Conservation (phyloP, 495 filamentous ascomycete genomes). For the Penicillium bialowiezense region DNA sequence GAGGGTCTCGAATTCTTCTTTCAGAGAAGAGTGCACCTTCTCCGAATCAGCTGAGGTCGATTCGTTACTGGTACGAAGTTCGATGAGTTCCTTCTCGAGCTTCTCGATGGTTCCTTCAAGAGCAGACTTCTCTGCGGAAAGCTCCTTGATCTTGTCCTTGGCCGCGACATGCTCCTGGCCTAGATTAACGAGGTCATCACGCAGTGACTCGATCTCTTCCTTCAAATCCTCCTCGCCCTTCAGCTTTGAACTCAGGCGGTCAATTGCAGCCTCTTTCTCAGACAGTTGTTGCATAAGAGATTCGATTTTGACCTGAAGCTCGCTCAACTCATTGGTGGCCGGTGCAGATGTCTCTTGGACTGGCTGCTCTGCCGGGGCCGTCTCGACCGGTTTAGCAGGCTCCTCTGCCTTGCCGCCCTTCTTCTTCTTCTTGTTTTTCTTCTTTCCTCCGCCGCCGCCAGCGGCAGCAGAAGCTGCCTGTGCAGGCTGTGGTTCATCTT, state of each 20-base stretch:
- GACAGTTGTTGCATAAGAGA: conserved; percentile 58
- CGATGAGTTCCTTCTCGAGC: conserved; percentile 60
- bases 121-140: conserved; percentile 56
- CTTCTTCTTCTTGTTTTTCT: conserved; percentile 91
- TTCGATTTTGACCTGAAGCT: conserved; percentile 51
- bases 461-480: conserved; percentile 17
- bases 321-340: conserved; percentile 27
- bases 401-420: conserved; percentile 63
- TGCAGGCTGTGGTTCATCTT: conserved; percentile 22
- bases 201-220: conserved; percentile 83
- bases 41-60: conserved; percentile 48
- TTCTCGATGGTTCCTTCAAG: conserved; percentile 62
- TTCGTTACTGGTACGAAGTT: conserved; percentile 54
- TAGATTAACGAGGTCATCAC: conserved; percentile 70
- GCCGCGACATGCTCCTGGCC: conserved; percentile 80
- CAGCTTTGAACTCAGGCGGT: conserved; percentile 59
- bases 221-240: conserved; percentile 75
- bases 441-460: conserved; percentile 48
- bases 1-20: conserved; percentile 70
- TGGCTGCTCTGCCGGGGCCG: conserved; percentile 17
- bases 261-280: conserved; percentile 71
- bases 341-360: conserved; percentile 4
- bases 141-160: conserved; percentile 72
- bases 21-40: conserved; percentile 56
- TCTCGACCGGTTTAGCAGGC: conserved; percentile 30